phyloP scores from a whole-genome alignment of 2,329 filamentous ascomycete species.

The Chaetomiaceae sp. region DNA sequence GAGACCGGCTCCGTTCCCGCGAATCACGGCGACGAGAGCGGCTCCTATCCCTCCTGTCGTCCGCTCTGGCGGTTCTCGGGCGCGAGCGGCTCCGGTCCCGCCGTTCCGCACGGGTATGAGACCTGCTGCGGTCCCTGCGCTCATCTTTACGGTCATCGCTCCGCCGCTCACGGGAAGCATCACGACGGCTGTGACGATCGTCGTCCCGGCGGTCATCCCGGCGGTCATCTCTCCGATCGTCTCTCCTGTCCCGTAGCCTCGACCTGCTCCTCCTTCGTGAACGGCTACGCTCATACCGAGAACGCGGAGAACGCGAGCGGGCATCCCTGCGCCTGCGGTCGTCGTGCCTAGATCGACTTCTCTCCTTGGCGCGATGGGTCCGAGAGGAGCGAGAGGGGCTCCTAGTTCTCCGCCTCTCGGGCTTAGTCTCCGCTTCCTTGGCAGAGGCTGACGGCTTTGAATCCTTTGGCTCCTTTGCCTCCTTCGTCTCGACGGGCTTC shows the following conservation, averaged over 20 bases:
- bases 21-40: constrained; percentile 26
- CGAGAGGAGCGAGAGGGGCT: constrained; percentile 29
- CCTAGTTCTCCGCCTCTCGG: constrained; percentile 31
- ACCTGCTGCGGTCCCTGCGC: constrained; percentile 26
- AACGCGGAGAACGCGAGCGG: constrained; percentile 22
- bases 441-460: constrained; percentile 13
- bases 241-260: constrained; percentile 27
- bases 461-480: neutral
- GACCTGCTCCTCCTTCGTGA: constrained; percentile 29
- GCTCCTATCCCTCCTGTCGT: constrained; percentile 26
- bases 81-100: constrained; percentile 31
- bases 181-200: neutral
- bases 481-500: constrained; percentile 24
- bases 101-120: constrained; percentile 23
- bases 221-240: constrained; percentile 26
- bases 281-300: constrained; percentile 27
- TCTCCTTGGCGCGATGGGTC: constrained; percentile 26
- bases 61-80: constrained; percentile 27
- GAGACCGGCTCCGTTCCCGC: constrained; percentile 29
- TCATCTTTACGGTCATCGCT: constrained; percentile 22
- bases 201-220: constrained; percentile 30
- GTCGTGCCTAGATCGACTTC: constrained; percentile 31
- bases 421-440: constrained; percentile 28
- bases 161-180: neutral
- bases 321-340: constrained; percentile 28